Evolutionary conservation across 768 basidiomycete species (phyloP), one percentile per base, ranked within the genome.

Genomic region (Leucosporidium yakuticum): DNA sequence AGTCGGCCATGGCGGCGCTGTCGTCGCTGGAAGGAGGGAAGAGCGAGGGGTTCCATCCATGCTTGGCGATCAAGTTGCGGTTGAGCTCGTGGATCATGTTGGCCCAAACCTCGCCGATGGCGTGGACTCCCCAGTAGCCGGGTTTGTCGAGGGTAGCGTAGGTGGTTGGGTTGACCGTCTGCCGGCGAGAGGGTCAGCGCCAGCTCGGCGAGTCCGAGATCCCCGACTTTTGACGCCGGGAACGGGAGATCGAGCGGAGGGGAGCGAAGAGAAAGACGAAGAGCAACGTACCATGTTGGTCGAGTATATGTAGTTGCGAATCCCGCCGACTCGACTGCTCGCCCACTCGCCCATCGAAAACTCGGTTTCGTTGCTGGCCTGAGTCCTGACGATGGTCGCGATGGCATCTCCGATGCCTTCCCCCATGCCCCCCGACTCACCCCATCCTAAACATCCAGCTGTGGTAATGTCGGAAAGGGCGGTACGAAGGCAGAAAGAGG

Each of bases 131-230:
- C 64, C 90, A 95, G 82, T 94, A 94, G 23, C 90, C 90, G 4
- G 87, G 87, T 79, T 88, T 88, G 82, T 98, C 91, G 27, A 99
- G 87, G 3, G 88, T 93, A 85, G 91, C 89, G 84, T 97, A 97
- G 0, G 86, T 88, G 62, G 89, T 90, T 0, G 92, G 95, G 81
- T 97, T 98, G 68, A 76, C 63, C 4, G 77, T 78, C 53, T 58
- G 21, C 25, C 11, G 53, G 49, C 49, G 11, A 6, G 20, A n/a
- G 21, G 49, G n/a, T n/a, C n/a, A n/a, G n/a, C n/a, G n/a, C n/a
- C n/a, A n/a, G n/a, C n/a, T n/a, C n/a, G n/a, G n/a, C n/a, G n/a
- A n/a, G n/a, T n/a, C n/a, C n/a, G n/a, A n/a, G n/a, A n/a, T n/a
- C n/a, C n/a, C n/a, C n/a, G n/a, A n/a, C n/a, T n/a, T n/a, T n/a